These are phyloP conservation scores for Chamaecrista fasciculata DNA, from an alignment of 306 rosid genomes.

Conservation along the genomic window DNA sequence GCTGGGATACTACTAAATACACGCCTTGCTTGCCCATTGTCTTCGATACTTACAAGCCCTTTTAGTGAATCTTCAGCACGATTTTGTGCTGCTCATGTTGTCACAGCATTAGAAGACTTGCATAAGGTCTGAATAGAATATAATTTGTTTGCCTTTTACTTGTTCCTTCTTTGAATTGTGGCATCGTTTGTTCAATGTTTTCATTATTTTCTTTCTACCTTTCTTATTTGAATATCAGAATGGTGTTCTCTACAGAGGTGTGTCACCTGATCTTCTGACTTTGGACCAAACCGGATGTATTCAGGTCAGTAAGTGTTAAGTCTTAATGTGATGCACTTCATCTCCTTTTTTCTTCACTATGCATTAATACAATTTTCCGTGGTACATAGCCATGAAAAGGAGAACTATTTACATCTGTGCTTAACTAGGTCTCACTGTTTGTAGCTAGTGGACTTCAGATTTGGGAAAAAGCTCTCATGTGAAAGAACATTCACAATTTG, in stretches of 20 bases:
- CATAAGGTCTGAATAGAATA: constrained; percentile 64
- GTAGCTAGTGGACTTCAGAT: constrained; percentile 91
- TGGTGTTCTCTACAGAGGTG: constrained; percentile 91
- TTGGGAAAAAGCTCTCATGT: constrained; percentile 62
- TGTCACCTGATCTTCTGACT: constrained; percentile 83
- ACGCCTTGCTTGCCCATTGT: constrained; percentile 79
- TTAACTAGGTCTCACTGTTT: constrained; percentile 22
- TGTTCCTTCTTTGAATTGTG: constrained; percentile 19
- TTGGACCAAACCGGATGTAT: constrained; percentile 75
- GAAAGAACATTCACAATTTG: constrained; percentile 91
- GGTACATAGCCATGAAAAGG: constrained; percentile 1
- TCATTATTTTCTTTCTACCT: constrained; percentile 16
- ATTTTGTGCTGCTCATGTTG: constrained; percentile 74
- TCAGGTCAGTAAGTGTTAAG: constrained; percentile 50
- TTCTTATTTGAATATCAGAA: constrained; percentile 65
- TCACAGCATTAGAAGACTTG: constrained; percentile 69
- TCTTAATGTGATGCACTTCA: background rate
- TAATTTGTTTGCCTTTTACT: background rate
- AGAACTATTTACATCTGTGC: background rate
- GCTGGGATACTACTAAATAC: constrained; percentile 78
- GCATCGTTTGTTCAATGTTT: background rate
- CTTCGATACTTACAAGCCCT: constrained; percentile 71
- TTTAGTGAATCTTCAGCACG: constrained; percentile 67
- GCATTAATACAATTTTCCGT: constrained; percentile 2
- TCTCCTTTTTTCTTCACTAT: constrained; percentile 29